Base-by-base conservation (phyloP, 2,329 filamentous ascomycete species). In the Pestalotiopsis sp. region DNA sequence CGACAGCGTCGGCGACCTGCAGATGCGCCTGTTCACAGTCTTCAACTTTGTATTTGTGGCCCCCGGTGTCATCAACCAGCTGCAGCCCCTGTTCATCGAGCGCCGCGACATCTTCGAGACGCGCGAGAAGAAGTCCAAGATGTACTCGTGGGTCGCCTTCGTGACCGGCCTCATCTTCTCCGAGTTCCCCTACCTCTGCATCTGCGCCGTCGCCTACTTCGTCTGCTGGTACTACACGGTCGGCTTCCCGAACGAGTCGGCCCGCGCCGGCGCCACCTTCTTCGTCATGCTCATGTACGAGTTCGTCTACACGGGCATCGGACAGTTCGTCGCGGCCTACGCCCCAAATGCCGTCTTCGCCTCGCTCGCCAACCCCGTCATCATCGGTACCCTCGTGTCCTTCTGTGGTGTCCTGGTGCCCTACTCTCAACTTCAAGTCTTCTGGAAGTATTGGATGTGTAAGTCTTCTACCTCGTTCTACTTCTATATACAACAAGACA, bases 351-450 rank as follows among this genome's bases (percentile, higher is more conserved):
- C 84, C 41, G 84, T 89, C 12, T 89, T 90, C 59, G 89, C 89
- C 0, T 81, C 86, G 0, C 81, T 90, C 4, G 83, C 85, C 70
- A 90, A 90, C 71, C 87, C 87, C 0, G 75, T 90, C 0, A 66
- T 90, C 12, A 79, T 90, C 67, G 83, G 85, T 75, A 77, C 89
- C 56, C 82, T 93, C 2, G 85, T 93, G 9, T 87, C 86, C 1
- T 94, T 95, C 82, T 94, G 91, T 73, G 92, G 92, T 70, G 91
- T 94, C 4, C 83, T 93, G 4, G 92, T 94, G 0, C 91, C 92
- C 0, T 93, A 91, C 71, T 74, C 74, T 0, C 84, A 85, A 31
- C 84, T 94, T 25, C 86, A 89, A 9, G 73, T 78, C 0, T 94
- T 94, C 78, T 94, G 92, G 92, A 81, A 83, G 27, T 86, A 85